These are phyloP conservation scores for Rubia tinctorum DNA, from an alignment of 305 asterid species.

Conservation along the genomic window DNA sequence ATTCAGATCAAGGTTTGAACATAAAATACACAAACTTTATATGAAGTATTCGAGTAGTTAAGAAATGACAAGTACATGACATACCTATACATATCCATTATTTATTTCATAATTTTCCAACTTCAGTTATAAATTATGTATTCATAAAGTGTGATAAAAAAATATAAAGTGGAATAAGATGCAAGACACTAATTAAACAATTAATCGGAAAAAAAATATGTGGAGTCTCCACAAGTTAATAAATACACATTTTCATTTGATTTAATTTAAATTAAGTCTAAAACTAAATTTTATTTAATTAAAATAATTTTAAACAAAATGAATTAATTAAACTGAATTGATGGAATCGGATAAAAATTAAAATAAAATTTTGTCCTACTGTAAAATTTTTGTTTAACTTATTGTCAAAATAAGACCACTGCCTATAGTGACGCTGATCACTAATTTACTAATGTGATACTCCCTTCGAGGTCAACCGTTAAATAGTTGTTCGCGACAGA, in stretches of 20 bases:
- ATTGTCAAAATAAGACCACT: neutral
- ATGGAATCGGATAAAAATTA: no score
- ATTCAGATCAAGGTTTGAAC: neutral
- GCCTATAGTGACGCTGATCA: conserved; percentile 2
- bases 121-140: neutral
- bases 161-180: no score
- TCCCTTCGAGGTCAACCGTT: conserved; percentile 6
- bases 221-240: neutral
- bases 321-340: no score
- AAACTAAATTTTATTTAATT: no score
- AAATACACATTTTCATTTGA: no score
- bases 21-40: neutral
- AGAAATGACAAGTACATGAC: conserved; percentile 15
- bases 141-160: no score
- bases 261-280: no score
- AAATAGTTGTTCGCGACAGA: neutral
- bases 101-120: neutral
- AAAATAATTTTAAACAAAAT: no score
- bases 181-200: no score
- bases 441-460: neutral
- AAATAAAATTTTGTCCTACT: neutral
- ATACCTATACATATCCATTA: neutral
- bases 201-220: neutral
- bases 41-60: conserved; percentile 11
- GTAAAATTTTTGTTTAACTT: neutral